Base-by-base conservation (phyloP, 169 alveolate species). In the Besnoitia besnoiti region DNA sequence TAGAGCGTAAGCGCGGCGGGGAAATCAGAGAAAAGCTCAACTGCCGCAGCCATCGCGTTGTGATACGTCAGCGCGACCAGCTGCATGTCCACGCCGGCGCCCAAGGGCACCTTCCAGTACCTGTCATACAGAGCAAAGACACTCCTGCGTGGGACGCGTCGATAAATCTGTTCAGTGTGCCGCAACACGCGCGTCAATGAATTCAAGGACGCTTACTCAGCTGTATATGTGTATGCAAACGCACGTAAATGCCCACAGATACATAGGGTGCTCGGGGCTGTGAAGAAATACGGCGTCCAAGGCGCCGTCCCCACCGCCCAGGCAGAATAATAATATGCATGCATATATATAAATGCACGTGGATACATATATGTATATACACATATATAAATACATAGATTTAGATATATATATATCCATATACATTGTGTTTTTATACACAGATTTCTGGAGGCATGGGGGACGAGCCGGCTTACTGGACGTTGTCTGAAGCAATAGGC, bases 1-100 rank as follows among this genome's bases (percentile, higher is more conserved):
- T 67, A 67, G 80, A 67, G 80, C 80, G 80, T 67, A n/a, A 67
- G 80, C 0, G 80, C 80, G 7, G 80, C 80, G 24, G 80, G 44
- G 24, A n/a, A 67, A 16, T 67, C 80, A 1, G 80, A 33, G 80
- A 33, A 67, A n/a, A 67, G 19, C 42, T 67, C 80, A 10, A 67
- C 39, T 2, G 80, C 80, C 39, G 80, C 80, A 19, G 80, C 80
- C 39, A 67, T 35, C 42, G 80, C 80, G 80, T 67, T 35, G 39
- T 33, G 47, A n/a, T 67, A 67, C 44, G 80, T n/a, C 46, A 67
- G 44, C n/a, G 80, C 80, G 4, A 67, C 39, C 80, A 67, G 24
- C 80, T 67, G 80, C 3, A 67, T 67, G 80, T 35, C 46, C 80
- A 67, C 46, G 10, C 42, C 80, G 67, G 67, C 12, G 0, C 80